A percentile compares a stretch with the other conserved stretches of the same genome.
phyloP scores from a whole-genome alignment of 805 yeast genomes.

The Metschnikowia picachoensis region DNA sequence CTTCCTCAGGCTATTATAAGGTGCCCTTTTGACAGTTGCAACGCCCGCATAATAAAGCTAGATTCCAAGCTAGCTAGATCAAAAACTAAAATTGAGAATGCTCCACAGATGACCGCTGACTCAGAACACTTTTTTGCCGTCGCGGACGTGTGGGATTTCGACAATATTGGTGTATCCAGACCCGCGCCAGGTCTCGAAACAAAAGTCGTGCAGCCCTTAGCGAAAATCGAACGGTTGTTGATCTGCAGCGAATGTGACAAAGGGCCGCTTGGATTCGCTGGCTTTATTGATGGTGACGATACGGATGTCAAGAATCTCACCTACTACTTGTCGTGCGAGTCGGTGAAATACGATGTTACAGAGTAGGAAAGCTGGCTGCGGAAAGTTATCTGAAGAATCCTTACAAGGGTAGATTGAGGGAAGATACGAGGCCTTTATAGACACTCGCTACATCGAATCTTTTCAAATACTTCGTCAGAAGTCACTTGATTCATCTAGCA shows the following conservation, averaged over 20 bases:
- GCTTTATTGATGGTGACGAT: conserved; percentile 24
- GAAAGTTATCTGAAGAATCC: no score
- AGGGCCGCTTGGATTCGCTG: conserved; percentile 75
- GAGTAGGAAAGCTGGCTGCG: background rate
- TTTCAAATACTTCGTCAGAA: no score
- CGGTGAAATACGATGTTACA: conserved; percentile 37
- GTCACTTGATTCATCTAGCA: no score
- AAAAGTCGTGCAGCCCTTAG: conserved; percentile 15
- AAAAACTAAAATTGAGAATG: conserved; percentile 15
- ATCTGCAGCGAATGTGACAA: conserved; percentile 75
- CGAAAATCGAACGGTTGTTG: conserved; percentile 48
- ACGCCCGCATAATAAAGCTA: conserved; percentile 24
- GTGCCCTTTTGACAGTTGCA: conserved; percentile 26
- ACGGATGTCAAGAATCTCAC: conserved; percentile 36
- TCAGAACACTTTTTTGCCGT: conserved; percentile 37
- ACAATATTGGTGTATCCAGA: conserved; percentile 71
- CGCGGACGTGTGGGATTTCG: conserved; percentile 72
- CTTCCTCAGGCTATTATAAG: conserved; percentile 13
- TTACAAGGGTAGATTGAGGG: no score
- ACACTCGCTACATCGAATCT: no score
- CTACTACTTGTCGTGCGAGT: conserved; percentile 44
- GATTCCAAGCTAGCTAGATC: conserved; percentile 9
- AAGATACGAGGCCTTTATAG: no score
- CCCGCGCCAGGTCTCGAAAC: conserved; percentile 26
- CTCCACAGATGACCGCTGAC: conserved; percentile 29